These are phyloP conservation scores for Fusarium compactum DNA, from an alignment of 2,329 filamentous ascomycete species.

Conservation along the genomic window DNA sequence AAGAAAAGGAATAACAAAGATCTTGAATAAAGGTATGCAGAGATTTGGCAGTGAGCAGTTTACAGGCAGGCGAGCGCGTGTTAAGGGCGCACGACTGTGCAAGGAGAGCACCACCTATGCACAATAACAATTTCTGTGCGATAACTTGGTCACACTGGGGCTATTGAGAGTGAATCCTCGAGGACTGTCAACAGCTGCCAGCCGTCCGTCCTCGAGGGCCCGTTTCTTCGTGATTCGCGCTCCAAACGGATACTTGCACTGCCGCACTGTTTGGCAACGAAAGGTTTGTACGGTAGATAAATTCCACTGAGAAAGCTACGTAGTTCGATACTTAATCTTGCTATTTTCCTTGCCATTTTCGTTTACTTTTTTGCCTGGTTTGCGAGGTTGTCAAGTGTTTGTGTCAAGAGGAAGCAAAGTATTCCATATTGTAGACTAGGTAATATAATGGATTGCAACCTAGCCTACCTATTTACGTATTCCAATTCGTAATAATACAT, in stretches of 20 bases:
- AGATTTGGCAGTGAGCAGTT: conserved; percentile 5
- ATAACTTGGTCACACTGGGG: conserved; percentile 31
- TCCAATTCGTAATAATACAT: too few species aligned
- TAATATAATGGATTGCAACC: background rate
- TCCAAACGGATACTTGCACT: conserved; percentile 23
- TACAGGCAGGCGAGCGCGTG: conserved; percentile 29
- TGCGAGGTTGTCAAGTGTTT: background rate
- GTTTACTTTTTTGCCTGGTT: background rate
- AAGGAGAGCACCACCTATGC: conserved; percentile 21
- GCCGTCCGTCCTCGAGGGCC: conserved; percentile 27
- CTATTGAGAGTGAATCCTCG: conserved; percentile 3
- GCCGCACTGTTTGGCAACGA: conserved; percentile 6
- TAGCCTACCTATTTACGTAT: too few species aligned
- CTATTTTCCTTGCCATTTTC: background rate
- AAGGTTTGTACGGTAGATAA: background rate
- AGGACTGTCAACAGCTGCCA: conserved; percentile 40
- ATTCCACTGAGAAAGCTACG: background rate
- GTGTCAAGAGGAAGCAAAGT: background rate
- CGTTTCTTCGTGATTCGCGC: conserved; percentile 31
- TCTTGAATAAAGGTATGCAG: conserved; percentile 6
- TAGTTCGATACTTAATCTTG: background rate
- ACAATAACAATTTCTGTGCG: conserved; percentile 31
- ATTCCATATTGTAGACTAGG: background rate
- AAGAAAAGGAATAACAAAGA: background rate
- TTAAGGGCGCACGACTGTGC: conserved; percentile 25